These are phyloP conservation scores for Parvularia atlantis DNA, from an alignment of 78 protist genomes.

Conservation along the genomic window DNA sequence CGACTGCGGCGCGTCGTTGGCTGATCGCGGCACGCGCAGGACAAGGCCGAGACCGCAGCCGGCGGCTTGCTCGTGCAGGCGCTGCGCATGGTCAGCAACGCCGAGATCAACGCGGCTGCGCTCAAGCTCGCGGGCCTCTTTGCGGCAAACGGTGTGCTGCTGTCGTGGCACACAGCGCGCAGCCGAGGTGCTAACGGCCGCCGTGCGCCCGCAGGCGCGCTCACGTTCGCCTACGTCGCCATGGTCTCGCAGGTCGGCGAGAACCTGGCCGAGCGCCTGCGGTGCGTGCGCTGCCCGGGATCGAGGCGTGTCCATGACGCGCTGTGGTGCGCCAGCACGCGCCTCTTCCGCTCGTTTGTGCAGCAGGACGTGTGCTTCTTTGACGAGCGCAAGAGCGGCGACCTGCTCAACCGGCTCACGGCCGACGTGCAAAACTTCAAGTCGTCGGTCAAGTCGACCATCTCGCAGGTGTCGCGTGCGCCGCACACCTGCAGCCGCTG, in stretches of 20 bases:
- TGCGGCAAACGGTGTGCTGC: too few species aligned
- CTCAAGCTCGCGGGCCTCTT: too few species aligned
- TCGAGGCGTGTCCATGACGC: not conserved
- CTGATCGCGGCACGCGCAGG: too few species aligned
- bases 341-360: not conserved
- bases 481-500: not conserved
- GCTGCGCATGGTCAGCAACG: too few species aligned
- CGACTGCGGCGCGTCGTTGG: too few species aligned
- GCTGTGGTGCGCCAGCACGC: not conserved
- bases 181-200: not conserved
- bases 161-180: too few species aligned
- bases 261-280: constrained; percentile 8
- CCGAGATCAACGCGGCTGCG: too few species aligned
- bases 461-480: constrained; percentile 10
- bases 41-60: too few species aligned
- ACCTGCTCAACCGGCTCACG: constrained; percentile 12
- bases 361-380: constrained; percentile 5
- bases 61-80: too few species aligned
- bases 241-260: not conserved
- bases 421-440: constrained; percentile 19
- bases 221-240: not conserved
- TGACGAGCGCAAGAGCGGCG: constrained; percentile 3
- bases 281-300: not conserved
- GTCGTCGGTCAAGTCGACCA: constrained; percentile 7
- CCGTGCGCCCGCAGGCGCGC: not conserved